These are phyloP conservation scores for Ogataea salicorniae DNA, from an alignment of 805 yeast species.

Conservation along the genomic window DNA sequence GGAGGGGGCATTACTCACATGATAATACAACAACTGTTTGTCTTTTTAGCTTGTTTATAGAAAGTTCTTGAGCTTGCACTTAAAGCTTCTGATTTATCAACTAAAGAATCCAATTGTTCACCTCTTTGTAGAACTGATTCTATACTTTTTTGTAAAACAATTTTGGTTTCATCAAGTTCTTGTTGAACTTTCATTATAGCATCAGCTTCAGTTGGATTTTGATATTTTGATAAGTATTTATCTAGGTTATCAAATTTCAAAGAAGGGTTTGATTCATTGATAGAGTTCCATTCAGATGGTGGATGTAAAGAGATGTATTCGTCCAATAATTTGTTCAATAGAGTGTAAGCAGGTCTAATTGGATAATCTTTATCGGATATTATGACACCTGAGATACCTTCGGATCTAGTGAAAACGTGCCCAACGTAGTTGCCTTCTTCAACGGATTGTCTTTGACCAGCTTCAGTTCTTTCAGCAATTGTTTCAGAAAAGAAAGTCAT, in stretches of 20 bases:
- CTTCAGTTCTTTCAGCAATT: constrained; percentile 77
- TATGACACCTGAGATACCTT: constrained; percentile 87
- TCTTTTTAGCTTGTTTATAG: constrained; percentile 94
- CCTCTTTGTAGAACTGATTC: constrained; percentile 94
- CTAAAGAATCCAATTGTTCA: constrained; percentile 88
- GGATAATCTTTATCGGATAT: constrained; percentile 96
- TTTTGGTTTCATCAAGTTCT: constrained; percentile 95
- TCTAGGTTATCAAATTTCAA: constrained; percentile 59
- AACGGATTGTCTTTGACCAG: constrained; percentile 90
- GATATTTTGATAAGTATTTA: constrained; percentile 73
- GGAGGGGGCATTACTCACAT: constrained; percentile 35
- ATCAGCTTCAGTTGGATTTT: constrained; percentile 96
- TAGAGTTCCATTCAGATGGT: constrained; percentile 56
- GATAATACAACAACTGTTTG: constrained; percentile 82
- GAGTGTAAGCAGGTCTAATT: constrained; percentile 90
- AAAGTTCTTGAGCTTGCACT: constrained; percentile 87
- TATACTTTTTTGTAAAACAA: constrained; percentile 91
- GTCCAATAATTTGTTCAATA: constrained; percentile 84
- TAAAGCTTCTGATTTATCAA: constrained; percentile 91
- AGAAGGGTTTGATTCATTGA: constrained; percentile 39
- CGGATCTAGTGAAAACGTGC: constrained; percentile 84
- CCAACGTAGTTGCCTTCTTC: constrained; percentile 91
- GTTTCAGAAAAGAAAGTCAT: constrained; percentile 93
- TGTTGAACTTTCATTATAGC: constrained; percentile 95
- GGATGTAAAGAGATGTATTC: constrained; percentile 86